Evolutionary conservation across 768 basidiomycete species (phyloP), one percentile per base, ranked within the genome.

Genomic region (Trichaptum fuscoviolaceum): DNA sequence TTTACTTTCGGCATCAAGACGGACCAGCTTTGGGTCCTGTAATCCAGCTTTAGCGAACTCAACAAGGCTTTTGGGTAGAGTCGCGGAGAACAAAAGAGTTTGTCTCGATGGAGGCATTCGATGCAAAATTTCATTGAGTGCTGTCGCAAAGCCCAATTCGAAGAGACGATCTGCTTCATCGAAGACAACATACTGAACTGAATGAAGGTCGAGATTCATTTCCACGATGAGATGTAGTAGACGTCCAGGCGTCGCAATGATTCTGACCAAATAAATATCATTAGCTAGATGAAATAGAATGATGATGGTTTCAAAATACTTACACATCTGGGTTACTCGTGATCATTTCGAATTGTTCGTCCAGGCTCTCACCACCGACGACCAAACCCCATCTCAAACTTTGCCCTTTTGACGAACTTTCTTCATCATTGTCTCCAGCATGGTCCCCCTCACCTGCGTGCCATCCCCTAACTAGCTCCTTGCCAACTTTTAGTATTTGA

Each of bases 41-140:
- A 99, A 81, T 57, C 97, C 97, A 27, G 96, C 97, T 74, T 95
- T 97, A n/a, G 97, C 95, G 74, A 99, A 99, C 63, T 98, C 96
- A 62, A 98, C 95, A 18, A 99, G 85, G 5, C 94, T 90, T 74
- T 95, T 95, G 6, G 97, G 97, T 4, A 99, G 83, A 0, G 97
- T 99, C 1, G 97, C 97, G 0, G 96, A 98, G 77, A 98, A 98
- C 6, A 99, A 85, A 57, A 98, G 84, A 1, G 95, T 96, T 77
- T 99, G 97, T 35, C 97, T 88, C 17, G 87, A 85, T 0, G 87
- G 67, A 15, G 96, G 95, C 63, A 99, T 87, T 35, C 95, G 93
- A 71, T 90, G 85, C 17, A 99, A 81, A 70, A 98, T 96, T 77
- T 98, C 96, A 64, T 88, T 90, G 36, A 99, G 84, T 63, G 96